Base-by-base conservation (phyloP, 2,329 filamentous ascomycete species). In the Magnaporthiopsis poae region DNA sequence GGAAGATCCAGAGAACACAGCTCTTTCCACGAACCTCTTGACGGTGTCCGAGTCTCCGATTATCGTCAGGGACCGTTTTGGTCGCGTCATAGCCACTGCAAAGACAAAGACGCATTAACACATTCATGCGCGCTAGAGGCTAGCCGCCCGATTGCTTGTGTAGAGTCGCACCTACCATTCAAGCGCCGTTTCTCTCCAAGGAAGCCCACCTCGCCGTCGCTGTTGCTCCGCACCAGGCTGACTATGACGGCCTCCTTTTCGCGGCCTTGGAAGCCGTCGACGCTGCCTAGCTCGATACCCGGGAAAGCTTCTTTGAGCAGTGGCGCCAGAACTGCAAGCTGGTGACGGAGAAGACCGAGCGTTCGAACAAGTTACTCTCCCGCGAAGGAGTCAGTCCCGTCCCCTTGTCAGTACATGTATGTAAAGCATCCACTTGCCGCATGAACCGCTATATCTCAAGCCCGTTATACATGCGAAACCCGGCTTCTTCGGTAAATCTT, bases 181-280 rank as follows among this genome's bases (percentile, higher is more conserved):
- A 99, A 80, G 69, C 95, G 85, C 69, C 95, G 85, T 82, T 93
- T 96, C 79, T 99, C 95, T 18, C 87, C 91, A 56, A 99, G 79
- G 74, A 99, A 99, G 12, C 95, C 95, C 18, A 98, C 93, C 75
- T 98, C 92, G 64, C 88, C 87, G 63, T 92, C 86, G 7, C 86
- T 71, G 75, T 99, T 99, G 77, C 93, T 97, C 70, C 95, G 85
- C 67, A 99, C 95, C n/a, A 98, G 84, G 76, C 90, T 96, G 65
- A 99, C 88, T 59, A 99, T 85, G 21, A 99, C 89, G 2, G 91
- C 95, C 77, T 99, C 95, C 77, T 99, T 99, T 77, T 99, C 95
- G 25, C 95, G 87, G 46, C 95, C 95, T 77, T 99, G 76, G 75
- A 99, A 99, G 2, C 94, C 95, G 76, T 99, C 95, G 2, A 99